Evolutionary conservation across 805 yeast genomes (phyloP), one percentile per base, ranked within the genome.

Genomic region (Kluyveromyces nonfermentans): DNA sequence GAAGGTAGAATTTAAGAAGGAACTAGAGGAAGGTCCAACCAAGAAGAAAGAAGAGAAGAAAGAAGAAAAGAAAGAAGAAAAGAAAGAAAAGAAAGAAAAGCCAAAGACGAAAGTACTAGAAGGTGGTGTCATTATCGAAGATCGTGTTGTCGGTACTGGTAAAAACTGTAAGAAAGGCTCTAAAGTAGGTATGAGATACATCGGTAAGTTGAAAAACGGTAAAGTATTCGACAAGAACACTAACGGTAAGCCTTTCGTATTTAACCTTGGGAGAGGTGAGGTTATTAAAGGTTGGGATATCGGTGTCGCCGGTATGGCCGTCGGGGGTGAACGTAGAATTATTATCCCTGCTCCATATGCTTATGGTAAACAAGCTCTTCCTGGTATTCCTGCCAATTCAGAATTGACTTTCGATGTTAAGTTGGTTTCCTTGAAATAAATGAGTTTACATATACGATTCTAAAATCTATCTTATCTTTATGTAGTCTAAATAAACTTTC

Each of bases 221-320:
- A 86, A 86, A 67, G 88, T 85, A 40, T 93, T 93, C 55, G 99
- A 93, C 77, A 89, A 90, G 69, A 93, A 93, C 80, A 87, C 96
- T 56, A 75, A 82, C 53, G 99, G 99, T 60, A 90, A 87, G 74
- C 98, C 99, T 61, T 93, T 93, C 68, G 69, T 70, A 52, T 93
- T 93, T 70, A 78, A 77, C 50, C 77, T 93, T 57, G 98, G 98
- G 60, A 85, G 83, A 67, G 98, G 97, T 63, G 98, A 93, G 71
- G 97, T 95, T 56, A 93, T 93, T 74, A 86, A 86, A 69, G 98
- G 97, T 53, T 93, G 96, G 86, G 99, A 93, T 65, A 77, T 90
- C 60, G 99, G 99, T 75, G 93, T 93, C 58, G 88, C 90, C 47
- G 97, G 97, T 65, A 89, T 93, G 97, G 80, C 95, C 46, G 95